These are phyloP conservation scores for Quercus aquifolioides DNA, from an alignment of 306 rosid species.

Conservation along the genomic window DNA sequence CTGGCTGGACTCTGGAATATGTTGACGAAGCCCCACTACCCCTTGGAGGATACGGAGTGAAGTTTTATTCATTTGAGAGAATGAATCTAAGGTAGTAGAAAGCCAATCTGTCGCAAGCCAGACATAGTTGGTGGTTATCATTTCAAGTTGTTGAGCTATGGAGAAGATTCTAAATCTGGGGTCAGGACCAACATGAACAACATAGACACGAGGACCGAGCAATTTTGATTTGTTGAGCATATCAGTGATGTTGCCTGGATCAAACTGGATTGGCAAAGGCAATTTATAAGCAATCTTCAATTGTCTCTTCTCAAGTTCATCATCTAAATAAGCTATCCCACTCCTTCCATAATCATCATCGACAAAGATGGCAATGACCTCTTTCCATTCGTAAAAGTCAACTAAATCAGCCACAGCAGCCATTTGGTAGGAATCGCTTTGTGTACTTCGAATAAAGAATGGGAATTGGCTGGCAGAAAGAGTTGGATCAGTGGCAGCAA, in stretches of 20 bases:
- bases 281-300: conserved; percentile 59
- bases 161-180: conserved; percentile 63
- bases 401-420: conserved; percentile 70
- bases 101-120: conserved; percentile 97
- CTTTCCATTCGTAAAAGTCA: conserved; percentile 77
- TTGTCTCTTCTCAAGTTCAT: conserved; percentile 59
- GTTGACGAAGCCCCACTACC: conserved; percentile 76
- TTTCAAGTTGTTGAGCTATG: conserved; percentile 62
- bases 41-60: conserved; percentile 59
- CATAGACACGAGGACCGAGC: conserved; percentile 75
- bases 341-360: conserved; percentile 92
- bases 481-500: conserved; percentile 92
- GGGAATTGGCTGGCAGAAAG: conserved; percentile 89
- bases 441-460: conserved; percentile 64
- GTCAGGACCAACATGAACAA: conserved; percentile 78
- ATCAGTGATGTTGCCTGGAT: conserved; percentile 39
- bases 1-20: conserved; percentile 54
- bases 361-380: conserved; percentile 63
- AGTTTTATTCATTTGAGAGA: conserved; percentile 34
- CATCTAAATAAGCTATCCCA: conserved; percentile 64
- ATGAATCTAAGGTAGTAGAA: conserved; percentile 68
- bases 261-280: conserved; percentile 52
- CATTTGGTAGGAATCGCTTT: conserved; percentile 80
- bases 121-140: conserved; percentile 68
- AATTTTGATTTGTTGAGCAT: conserved; percentile 63